Percentiles rank a stretch among this genome's conserved stretches.
These are phyloP conservation scores for Magnusiomyces sp. DNA, from an alignment of 1,139 yeast genomes.

Conservation along the genomic window DNA sequence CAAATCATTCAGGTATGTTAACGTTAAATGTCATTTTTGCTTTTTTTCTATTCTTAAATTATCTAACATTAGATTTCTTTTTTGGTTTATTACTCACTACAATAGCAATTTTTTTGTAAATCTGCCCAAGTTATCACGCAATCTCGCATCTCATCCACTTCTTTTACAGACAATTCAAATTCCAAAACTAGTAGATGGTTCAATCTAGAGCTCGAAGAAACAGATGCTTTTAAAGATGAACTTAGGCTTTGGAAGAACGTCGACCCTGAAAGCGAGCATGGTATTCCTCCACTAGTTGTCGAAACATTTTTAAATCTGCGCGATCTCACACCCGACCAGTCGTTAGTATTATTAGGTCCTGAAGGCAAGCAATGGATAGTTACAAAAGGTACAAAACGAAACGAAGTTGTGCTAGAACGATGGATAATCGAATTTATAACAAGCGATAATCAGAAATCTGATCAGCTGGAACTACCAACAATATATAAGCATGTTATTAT, in stretches of 20 bases:
- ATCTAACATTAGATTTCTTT: constrained; percentile 18
- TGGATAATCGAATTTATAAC: constrained; percentile 77
- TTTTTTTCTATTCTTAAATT: background rate
- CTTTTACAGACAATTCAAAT: background rate
- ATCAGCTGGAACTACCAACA: constrained; percentile 55
- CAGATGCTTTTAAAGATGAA: constrained; percentile 45
- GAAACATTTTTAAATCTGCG: constrained; percentile 77
- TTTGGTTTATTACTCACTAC: constrained; percentile 32
- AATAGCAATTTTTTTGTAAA: constrained; percentile 58
- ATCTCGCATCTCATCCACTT: constrained; percentile 28
- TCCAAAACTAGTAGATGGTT: constrained; percentile 43
- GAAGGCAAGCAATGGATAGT: constrained; percentile 44
- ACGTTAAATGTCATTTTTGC: no score
- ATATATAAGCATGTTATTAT: constrained; percentile 70
- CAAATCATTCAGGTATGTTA: no score
- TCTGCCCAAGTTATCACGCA: constrained; percentile 54
- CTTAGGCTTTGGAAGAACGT: constrained; percentile 50
- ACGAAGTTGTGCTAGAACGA: constrained; percentile 82
- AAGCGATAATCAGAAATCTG: constrained; percentile 47
- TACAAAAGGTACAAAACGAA: constrained; percentile 46
- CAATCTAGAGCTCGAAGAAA: constrained; percentile 49
- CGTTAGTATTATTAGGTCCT: constrained; percentile 39
- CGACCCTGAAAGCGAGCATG: constrained; percentile 19
- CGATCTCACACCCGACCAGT: constrained; percentile 49
- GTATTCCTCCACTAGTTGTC: constrained; percentile 69